Conservation (phyloP, 257 asterid species). For the Solanum stenotomum region DNA sequence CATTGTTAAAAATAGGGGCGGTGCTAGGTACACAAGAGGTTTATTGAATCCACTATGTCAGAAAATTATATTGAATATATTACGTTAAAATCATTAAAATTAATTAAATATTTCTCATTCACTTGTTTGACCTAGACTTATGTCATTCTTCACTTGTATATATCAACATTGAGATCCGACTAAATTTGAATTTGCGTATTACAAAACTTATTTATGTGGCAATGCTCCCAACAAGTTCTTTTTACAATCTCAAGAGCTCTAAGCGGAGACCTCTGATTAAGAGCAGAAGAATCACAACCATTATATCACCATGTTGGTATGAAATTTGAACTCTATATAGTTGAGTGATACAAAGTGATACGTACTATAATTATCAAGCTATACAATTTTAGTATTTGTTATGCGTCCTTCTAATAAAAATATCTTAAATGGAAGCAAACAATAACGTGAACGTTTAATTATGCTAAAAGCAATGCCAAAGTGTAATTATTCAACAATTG, state of each 20-base stretch:
- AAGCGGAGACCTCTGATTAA: not conserved
- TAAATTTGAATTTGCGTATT: accelerated
- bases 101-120: not conserved
- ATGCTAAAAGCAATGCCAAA: not conserved
- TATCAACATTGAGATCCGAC: accelerated
- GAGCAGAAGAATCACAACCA: accelerated
- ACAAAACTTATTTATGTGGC: not conserved
- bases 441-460: not conserved
- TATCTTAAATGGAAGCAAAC: not conserved
- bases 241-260: not conserved
- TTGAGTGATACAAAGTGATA: not conserved
- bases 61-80: no score
- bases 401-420: not conserved
- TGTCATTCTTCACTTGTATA: accelerated
- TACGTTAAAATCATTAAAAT: no score
- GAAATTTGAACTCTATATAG: not conserved
- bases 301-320: not conserved
- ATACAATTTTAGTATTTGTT: not conserved
- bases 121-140: not conserved
- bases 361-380: not conserved
- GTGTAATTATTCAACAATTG: not conserved
- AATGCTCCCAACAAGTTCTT: accelerated
- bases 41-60: accelerated
- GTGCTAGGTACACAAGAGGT: not conserved
- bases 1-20: not conserved